Percentiles rank a stretch among this genome's conserved stretches.
Conservation (phyloP, 306 rosid species). For the Ceratonia siliqua region DNA sequence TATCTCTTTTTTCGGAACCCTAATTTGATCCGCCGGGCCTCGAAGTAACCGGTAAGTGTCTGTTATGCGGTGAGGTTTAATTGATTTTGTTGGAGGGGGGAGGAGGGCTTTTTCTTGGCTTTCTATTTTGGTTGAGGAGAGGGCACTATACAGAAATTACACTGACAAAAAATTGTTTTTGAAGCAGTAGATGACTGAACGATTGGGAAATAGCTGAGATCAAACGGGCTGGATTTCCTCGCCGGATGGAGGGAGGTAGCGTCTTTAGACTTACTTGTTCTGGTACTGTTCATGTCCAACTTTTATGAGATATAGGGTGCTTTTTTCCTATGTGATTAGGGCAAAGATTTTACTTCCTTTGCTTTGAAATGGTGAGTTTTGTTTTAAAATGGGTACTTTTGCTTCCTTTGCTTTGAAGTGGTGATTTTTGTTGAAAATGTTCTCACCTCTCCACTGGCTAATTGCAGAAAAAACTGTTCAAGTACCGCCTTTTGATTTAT, state of each 20-base stretch:
- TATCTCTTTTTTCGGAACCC: constrained; percentile 79
- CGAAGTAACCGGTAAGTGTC: constrained; percentile 39
- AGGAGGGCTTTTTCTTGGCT: constrained; percentile 3
- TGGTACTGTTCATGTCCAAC: constrained; percentile 94
- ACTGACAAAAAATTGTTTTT: constrained; percentile 28
- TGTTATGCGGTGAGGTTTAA: constrained; percentile 14
- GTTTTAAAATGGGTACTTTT: background rate
- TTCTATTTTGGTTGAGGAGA: background rate
- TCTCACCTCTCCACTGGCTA: background rate
- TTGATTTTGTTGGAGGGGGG: background rate
- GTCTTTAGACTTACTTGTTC: constrained; percentile 88
- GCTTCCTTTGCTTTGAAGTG: constrained; percentile 8
- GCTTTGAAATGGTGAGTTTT: constrained; percentile 45
- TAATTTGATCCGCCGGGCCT: constrained; percentile 56
- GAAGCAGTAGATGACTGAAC: constrained; percentile 69
- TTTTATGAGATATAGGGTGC: constrained; percentile 45
- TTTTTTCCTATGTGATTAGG: constrained; percentile 36
- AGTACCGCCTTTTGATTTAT: background rate
- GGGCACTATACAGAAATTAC: constrained; percentile 4
- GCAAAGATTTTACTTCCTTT: constrained; percentile 33
- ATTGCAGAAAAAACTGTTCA: constrained; percentile 18
- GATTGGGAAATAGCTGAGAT: constrained; percentile 72
- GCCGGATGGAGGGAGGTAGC: constrained; percentile 99
- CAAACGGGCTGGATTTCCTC: constrained; percentile 90
- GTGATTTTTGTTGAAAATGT: background rate